Base-by-base conservation (phyloP, 108 stramenopile genomes). In the Nitzschia sp. region DNA sequence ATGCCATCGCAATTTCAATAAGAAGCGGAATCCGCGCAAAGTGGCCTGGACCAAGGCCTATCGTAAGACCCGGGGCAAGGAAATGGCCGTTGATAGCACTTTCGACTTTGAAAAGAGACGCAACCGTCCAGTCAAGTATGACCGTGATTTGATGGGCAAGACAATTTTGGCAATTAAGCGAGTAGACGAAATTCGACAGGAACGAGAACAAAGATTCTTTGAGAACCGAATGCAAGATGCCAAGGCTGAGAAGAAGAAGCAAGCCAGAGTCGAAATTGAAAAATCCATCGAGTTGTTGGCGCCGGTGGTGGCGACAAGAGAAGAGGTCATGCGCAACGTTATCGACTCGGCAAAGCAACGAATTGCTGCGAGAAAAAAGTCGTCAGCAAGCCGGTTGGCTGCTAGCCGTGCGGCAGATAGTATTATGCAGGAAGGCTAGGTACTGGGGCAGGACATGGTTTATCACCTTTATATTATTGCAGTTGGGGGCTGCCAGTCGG, bases 81-180 rank as follows among this genome's bases (percentile, higher is more conserved):
- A 97, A 85, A 91, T 97, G 87, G 91, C 94, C 17, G 96, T 97
- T 42, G 96, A 96, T 78, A 82, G 93, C 17, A 98, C 99, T 23
- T 99, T 98, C 85, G 99, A 98, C 71, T 98, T 99, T 72, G 99
- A 98, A 74, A 98, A 98, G 84, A 72, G 98, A 70, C 86, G 99
- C 29, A 99, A 98, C 70, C 82, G 97, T 46, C 99, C 98, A 8
- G 93, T 99, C 61, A 97, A 97, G 73, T 98, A 98, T 74, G 96
- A 98, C 84, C 85, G 95, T 32, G 81, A 98, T 71, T 79, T 97
- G 19, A 97, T 99, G 95, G 96, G 93, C 34, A 94, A 95, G 84
- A 99, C 99, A 25, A 85, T 99, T 27, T 66, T 92, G 75, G 99
- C 97, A 64, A 99, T 99, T 97, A 86, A 97, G 77, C 82, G 89